Base-by-base conservation (phyloP, 1,284 basidiomycete species). In the Leccinum fallax region DNA sequence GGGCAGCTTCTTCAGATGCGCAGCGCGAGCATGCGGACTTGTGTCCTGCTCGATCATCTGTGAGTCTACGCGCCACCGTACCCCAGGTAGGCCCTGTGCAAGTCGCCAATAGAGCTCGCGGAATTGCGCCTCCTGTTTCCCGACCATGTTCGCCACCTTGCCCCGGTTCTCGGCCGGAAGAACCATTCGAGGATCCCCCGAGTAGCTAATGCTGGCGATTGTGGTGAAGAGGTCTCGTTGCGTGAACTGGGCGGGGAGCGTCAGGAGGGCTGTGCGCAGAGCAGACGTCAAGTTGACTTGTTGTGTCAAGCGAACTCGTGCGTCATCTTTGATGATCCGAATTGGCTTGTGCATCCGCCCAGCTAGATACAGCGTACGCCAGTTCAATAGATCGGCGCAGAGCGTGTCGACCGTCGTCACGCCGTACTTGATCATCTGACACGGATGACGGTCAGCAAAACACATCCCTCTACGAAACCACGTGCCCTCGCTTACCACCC, bases 291-390 rank as follows among this genome's bases (percentile, higher is more conserved):
- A 84, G 79, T 99, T 99, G 71, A 95, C 93, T 72, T 96, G 92
- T 72, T 97, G 93, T 2, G 96, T 94, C 46, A 95, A 81, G 53
- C 91, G 85, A n/a, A 98, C 93, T 40, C 92, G 87, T 0, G 94
- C 88, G 73, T 96, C 92, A 70, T 94, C 90, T 71, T 86, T 88
- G 75, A 97, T 91, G 67, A 95, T 93, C 52, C 93, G 87, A 55
- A 95, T 82, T 0, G 97, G 97, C 76, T 99, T 99, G 79, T 99
- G 97, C 88, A 99, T 95, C 24, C 97, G 85, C 0, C 97, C 97
- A 1, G 94, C 92, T 53, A 98, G 87, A 77, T 99, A 99, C 8
- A 99, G 84, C 19, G 94, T 89, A 52, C 89, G 85, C 97, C 97
- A 99, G 70, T 94, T 92, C 49, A 96, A 82, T 48, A 99, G 80